These are phyloP conservation scores for Rosa hybrid DNA, from an alignment of 331 rosid genomes.

Conservation along the genomic window DNA sequence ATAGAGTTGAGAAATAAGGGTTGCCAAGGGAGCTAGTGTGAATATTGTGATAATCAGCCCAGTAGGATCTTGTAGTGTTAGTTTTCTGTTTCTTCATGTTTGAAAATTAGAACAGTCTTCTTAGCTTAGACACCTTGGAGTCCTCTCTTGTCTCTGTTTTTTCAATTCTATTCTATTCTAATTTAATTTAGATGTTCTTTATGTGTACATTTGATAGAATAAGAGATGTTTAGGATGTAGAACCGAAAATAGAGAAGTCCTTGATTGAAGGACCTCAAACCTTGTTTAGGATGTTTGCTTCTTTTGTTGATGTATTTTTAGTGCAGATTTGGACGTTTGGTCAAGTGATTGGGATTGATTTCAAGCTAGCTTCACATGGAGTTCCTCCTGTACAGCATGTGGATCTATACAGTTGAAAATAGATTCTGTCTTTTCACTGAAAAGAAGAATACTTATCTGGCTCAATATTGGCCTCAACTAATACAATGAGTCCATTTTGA, in stretches of 20 bases:
- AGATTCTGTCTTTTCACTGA: not conserved
- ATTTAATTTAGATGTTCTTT: conserved; percentile 42
- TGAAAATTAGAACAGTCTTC: conserved; percentile 32
- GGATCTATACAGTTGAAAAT: not conserved
- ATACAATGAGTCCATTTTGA: not conserved
- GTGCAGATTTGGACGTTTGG: not conserved
- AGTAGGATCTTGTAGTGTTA: conserved; percentile 40
- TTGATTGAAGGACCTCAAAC: conserved; percentile 5
- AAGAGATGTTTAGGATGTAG: conserved; percentile 25
- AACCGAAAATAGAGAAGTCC: not conserved
- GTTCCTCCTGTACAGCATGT: not conserved
- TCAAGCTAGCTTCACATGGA: conserved; percentile 4
- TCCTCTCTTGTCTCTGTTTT: conserved; percentile 36
- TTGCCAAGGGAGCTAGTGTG: conserved; percentile 32
- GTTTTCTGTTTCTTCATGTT: conserved; percentile 29
- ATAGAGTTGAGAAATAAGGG: conserved; percentile 66
- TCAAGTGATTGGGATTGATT: too few relatives aligned
- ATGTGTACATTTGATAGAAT: conserved; percentile 49
- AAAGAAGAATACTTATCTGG: not conserved
- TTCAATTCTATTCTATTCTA: conserved; percentile 29
- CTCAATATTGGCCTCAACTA: not conserved
- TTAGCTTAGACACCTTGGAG: conserved; percentile 36
- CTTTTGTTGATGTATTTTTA: not conserved
- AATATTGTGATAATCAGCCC: conserved; percentile 31
- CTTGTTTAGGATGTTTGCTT: conserved; percentile 1